A percentile compares a stretch with the other conserved stretches of the same genome.
phyloP scores from a whole-genome alignment of 2,329 filamentous ascomycete species.

The Fusarium ambrosium region DNA sequence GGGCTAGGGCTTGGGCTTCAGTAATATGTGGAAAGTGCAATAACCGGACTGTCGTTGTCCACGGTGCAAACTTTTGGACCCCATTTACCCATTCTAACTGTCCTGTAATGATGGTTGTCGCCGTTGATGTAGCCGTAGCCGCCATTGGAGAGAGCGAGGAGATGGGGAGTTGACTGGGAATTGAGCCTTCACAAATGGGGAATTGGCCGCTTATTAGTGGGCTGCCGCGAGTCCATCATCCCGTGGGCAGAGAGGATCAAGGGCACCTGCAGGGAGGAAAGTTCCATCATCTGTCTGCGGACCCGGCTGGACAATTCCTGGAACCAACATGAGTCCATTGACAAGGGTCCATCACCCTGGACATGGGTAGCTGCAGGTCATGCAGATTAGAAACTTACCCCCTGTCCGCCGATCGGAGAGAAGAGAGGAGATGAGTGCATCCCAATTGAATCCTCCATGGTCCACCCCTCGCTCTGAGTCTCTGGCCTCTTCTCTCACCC shows the following conservation, averaged over 20 bases:
- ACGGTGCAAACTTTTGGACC: no score
- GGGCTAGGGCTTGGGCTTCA: no score
- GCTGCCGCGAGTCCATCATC: background rate
- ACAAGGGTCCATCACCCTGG: background rate
- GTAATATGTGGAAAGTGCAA: no score
- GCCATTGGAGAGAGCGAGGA: no score
- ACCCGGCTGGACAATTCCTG: background rate
- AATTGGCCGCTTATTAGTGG: background rate
- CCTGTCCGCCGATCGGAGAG: background rate
- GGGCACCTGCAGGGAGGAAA: background rate
- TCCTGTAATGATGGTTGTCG: no score
- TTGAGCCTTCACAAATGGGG: background rate
- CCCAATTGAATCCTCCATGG: background rate
- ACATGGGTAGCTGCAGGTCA: constrained; percentile 8
- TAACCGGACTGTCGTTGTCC: no score
- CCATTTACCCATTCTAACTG: no score
- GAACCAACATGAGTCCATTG: background rate
- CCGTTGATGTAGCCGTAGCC: no score
- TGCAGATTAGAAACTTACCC: background rate
- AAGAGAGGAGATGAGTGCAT: background rate
- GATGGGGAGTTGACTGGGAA: no score
- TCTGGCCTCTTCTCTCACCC: background rate
- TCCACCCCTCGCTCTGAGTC: background rate
- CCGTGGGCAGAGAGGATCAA: no score
- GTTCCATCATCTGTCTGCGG: background rate